Evolutionary conservation across 768 basidiomycete genomes (phyloP), one percentile per base, ranked within the genome.

Genomic region (Peribolospora baueri): DNA sequence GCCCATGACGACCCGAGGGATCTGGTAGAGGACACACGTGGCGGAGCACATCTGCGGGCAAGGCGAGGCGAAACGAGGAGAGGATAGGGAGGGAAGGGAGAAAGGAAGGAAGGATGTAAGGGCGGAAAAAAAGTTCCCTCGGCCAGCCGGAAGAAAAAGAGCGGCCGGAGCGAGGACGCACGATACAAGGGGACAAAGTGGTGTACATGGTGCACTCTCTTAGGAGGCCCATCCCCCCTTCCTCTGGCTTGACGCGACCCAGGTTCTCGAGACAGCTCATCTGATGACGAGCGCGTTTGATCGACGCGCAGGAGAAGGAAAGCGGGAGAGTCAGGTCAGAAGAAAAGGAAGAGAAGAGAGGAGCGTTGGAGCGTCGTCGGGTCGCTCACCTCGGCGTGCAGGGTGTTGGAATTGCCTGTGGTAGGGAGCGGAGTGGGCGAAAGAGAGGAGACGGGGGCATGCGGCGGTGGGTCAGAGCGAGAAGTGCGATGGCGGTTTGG

Each of bases 1-100:
- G 13, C 78, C 78, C 50, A 81, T 75, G 8, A 81, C 77, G 6
- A 79, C 74, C 5, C 78, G 72, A 4, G 76, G 75, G 46, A 81
- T 79, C 49, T 74, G 73, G 66, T 77, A 79, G 7, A 79, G 68
- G n/a, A 76, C 56, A 37, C 43, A 45, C 43, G 43, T 45, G 13
- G 43, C 43, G 8, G 43, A 45, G 43, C 43, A 45, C 43, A 45
- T 45, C 25, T 25, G 25, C 25, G 25, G 25, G 25, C 25, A 25
- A 25, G 42, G 55, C n/a, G 46, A 38, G 42, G 50, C 53, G 54
- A 5, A 54, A 41, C 41, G 46, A 49, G 54, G 40, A n/a, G 14
- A 3, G 48, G 42, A 38, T 40, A 36, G 46, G 2, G 40, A 51
- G 40, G 1, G 5, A 13, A 1, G 38, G 42, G 50, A 5, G 5